Conservation (phyloP, 306 rosid species). For the Prunus mongolica region DNA sequence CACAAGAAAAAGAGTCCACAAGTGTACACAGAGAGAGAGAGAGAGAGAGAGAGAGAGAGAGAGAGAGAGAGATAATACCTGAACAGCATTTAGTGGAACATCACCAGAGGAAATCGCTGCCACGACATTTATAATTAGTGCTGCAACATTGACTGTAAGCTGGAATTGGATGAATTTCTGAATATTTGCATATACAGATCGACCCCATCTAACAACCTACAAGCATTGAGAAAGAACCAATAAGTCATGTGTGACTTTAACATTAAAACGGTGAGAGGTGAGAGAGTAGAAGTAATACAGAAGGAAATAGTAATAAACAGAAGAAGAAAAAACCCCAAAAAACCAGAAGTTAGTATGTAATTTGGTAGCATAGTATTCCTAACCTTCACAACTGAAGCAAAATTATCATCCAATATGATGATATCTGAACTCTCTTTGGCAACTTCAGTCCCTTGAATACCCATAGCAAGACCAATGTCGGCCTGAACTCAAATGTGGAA, state of each 20-base stretch:
- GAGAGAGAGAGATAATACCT: conserved; percentile 50
- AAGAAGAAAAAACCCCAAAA: background rate
- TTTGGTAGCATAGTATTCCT: conserved; percentile 7
- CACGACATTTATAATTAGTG: conserved; percentile 82
- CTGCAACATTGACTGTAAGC: conserved; percentile 93
- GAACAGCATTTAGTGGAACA: conserved; percentile 92
- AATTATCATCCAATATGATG: conserved; percentile 91
- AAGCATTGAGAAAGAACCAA: conserved; percentile 17
- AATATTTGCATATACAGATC: conserved; percentile 92
- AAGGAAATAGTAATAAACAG: too few species aligned
- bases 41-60: background rate
- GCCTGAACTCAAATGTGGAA: conserved; percentile 49
- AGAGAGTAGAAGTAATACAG: background rate
- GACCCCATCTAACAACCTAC: conserved; percentile 97
- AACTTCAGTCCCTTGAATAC: conserved; percentile 92
- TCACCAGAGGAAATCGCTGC: conserved; percentile 85
- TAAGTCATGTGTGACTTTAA: too few species aligned
- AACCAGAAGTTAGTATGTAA: background rate
- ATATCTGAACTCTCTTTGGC: conserved; percentile 95
- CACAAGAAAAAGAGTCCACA: conserved; percentile 20
- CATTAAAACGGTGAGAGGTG: background rate
- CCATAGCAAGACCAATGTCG: conserved; percentile 98
- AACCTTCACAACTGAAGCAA: conserved; percentile 93
- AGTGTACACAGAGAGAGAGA: background rate
- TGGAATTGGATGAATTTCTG: conserved; percentile 99